phyloP scores from a whole-genome alignment of 176 grass and related monocot genomes.

The Aegilops bicornis region DNA sequence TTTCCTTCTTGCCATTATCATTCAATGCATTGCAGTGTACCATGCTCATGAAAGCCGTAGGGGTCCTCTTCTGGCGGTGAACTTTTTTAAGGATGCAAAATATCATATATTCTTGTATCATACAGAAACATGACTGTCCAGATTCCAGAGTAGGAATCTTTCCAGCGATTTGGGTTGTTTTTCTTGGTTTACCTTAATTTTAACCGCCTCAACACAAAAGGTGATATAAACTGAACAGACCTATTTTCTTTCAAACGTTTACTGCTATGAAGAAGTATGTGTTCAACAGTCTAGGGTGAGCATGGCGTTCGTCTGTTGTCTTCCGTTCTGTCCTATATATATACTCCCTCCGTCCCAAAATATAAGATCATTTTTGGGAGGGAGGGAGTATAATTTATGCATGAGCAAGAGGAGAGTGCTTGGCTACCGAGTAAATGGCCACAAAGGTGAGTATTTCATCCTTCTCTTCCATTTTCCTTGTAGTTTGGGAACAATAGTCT shows the following conservation, averaged over 20 bases:
- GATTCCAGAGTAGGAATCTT: neutral
- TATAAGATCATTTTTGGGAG: too few relatives aligned
- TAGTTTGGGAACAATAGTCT: neutral
- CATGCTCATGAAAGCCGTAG: constrained; percentile 39
- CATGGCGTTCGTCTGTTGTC: neutral
- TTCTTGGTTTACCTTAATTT: neutral
- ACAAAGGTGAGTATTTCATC: neutral
- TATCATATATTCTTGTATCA: constrained; percentile 28
- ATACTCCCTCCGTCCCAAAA: neutral
- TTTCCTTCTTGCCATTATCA: constrained; percentile 42
- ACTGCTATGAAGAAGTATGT: neutral
- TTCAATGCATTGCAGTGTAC: constrained; percentile 31
- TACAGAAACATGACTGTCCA: constrained; percentile 1
- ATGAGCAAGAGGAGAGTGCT: neutral
- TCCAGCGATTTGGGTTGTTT: neutral
- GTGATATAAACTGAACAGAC: neutral
- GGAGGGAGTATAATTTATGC: neutral
- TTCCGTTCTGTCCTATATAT: neutral
- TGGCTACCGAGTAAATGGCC: neutral
- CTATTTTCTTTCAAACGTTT: neutral
- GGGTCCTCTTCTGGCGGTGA: constrained; percentile 22
- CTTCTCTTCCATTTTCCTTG: constrained; percentile 12
- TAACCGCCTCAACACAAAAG: neutral
- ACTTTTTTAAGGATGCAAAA: constrained; percentile 24
- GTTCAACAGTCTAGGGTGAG: neutral